These are phyloP conservation scores for Xanthoconium stramineum DNA, from an alignment of 768 basidiomycete species.

Conservation along the genomic window DNA sequence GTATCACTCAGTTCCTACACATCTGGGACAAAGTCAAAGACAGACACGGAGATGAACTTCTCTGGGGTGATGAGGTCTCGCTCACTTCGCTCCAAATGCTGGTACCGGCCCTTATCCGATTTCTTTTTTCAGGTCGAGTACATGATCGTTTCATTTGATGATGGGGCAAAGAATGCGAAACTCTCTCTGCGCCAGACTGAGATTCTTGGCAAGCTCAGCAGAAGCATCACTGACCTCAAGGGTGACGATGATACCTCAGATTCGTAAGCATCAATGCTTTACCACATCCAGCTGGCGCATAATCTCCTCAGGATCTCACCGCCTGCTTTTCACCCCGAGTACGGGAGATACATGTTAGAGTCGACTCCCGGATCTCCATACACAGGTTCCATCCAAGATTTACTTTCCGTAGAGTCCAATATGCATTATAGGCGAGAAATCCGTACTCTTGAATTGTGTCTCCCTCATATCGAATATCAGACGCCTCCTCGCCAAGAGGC, in stretches of 20 bases:
- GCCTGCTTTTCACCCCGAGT: slow-evolving; percentile 96
- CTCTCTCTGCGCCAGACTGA: slow-evolving; percentile 95
- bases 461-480: slow-evolving; percentile 38
- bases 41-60: slow-evolving; percentile 82
- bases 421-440: slow-evolving; percentile 81
- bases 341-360: slow-evolving; percentile 98
- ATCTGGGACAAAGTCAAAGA: slow-evolving; percentile 93
- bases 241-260: slow-evolving; percentile 45
- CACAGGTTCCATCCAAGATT: slow-evolving; percentile 79
- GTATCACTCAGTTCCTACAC: slow-evolving; percentile 92
- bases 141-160: slow-evolving; percentile 87
- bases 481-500: slow-evolving; percentile 77
- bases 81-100: neutral
- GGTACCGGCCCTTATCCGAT: slow-evolving; percentile 8
- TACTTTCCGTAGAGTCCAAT: slow-evolving; percentile 87
- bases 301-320: slow-evolving; percentile 53
- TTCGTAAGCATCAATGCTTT: slow-evolving; percentile 42
- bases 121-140: slow-evolving; percentile 74
- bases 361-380: slow-evolving; percentile 96
- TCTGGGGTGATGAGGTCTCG: slow-evolving; percentile 97
- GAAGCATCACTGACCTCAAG: slow-evolving; percentile 64
- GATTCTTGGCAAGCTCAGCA: slow-evolving; percentile 76
- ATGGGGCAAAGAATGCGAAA: slow-evolving; percentile 72
- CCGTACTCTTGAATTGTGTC: neutral
- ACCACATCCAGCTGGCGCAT: neutral